Evolutionary conservation across 331 rosid species (phyloP).

Genomic region (Phaseolus coccineus): DNA sequence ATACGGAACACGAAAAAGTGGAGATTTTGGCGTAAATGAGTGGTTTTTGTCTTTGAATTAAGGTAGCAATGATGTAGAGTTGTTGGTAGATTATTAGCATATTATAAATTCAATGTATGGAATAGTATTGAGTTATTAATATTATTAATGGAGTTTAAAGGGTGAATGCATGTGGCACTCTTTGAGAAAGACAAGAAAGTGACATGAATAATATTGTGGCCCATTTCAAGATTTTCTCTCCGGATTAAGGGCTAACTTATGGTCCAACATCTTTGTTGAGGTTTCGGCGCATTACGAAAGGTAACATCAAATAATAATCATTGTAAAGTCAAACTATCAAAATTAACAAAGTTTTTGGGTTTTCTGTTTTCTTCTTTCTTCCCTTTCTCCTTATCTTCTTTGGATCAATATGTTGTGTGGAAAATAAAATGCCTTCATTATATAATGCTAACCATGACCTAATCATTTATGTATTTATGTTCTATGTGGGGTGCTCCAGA

Average conservation of each 20-base stretch:
- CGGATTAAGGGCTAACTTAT: conserved; percentile 34
- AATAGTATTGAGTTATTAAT: not conserved
- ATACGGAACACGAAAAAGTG: conserved; percentile 1
- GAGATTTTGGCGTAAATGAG: conserved; percentile 11
- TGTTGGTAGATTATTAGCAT: not conserved
- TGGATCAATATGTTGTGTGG: not conserved
- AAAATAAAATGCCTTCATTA: not conserved
- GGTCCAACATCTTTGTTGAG: not conserved
- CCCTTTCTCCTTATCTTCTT: not conserved
- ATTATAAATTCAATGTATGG: not conserved
- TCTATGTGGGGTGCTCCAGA: not conserved
- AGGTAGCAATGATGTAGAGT: not conserved
- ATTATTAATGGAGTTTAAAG: not conserved
- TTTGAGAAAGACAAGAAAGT: conserved; percentile 40
- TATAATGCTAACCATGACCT: not conserved
- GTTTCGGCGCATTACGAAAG: conserved; percentile 16
- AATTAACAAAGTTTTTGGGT: not conserved
- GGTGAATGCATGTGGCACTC: conserved; percentile 51
- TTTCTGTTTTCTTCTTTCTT: not conserved
- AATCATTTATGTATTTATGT: conserved; percentile 14
- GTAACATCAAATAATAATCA: conserved; percentile 14
- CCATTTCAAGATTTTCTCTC: conserved; percentile 54
- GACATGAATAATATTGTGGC: conserved; percentile 46
- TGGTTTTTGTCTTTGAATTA: conserved; percentile 7
- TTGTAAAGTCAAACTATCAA: conserved; percentile 27